These are phyloP conservation scores for Cyclotella atomus DNA, from an alignment of 108 stramenopile species.

Conservation along the genomic window DNA sequence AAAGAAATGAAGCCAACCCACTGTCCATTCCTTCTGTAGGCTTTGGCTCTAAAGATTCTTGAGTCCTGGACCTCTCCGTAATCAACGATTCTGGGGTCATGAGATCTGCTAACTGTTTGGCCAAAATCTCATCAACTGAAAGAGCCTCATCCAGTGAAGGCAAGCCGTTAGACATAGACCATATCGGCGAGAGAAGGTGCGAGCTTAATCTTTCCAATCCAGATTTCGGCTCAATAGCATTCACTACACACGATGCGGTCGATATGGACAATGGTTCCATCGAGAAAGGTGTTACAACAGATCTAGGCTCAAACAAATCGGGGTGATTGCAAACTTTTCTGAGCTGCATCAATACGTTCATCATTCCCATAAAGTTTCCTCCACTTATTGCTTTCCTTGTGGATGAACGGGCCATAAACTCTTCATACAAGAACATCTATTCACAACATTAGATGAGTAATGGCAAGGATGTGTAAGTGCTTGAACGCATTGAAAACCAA, in stretches of 20 bases:
- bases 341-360: slow-evolving; percentile 99
- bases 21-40: slow-evolving; percentile 22
- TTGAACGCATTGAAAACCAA: too few species aligned
- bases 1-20: slow-evolving; percentile 51
- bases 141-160: slow-evolving; percentile 52
- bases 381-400: slow-evolving; percentile 88
- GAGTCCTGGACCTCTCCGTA: slow-evolving; percentile 18
- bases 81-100: slow-evolving; percentile 34
- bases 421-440: slow-evolving; percentile 95
- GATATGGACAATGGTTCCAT: slow-evolving; percentile 63
- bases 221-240: slow-evolving; percentile 42
- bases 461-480: not conserved
- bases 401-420: slow-evolving; percentile 95
- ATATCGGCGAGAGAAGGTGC: slow-evolving; percentile 53
- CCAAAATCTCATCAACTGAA: slow-evolving; percentile 53
- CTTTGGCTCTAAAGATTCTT: slow-evolving; percentile 29
- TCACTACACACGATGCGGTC: slow-evolving; percentile 50
- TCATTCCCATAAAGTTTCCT: slow-evolving; percentile 98
- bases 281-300: slow-evolving; percentile 91
- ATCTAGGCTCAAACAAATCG: slow-evolving; percentile 97
- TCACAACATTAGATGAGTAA: too few species aligned
- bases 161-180: slow-evolving; percentile 60
- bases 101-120: slow-evolving; percentile 35
- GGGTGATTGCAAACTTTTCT: slow-evolving; percentile 99
- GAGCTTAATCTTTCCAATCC: slow-evolving; percentile 52